Evolutionary conservation across 2,329 filamentous ascomycete genomes (phyloP), one percentile per base, ranked within the genome.

Genomic region (Pseudomassariella vexata): DNA sequence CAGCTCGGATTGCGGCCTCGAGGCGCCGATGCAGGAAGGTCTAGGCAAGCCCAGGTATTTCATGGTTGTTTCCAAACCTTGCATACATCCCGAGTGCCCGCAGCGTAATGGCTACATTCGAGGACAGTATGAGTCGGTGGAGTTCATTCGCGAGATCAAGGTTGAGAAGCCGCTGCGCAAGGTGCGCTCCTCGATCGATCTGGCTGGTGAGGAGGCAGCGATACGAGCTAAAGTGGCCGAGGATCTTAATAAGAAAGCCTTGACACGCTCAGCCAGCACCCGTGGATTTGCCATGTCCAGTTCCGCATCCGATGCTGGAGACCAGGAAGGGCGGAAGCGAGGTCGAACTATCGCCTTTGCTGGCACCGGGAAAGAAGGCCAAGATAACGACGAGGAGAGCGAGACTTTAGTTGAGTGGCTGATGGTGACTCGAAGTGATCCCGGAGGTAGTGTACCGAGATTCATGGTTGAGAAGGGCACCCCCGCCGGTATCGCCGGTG

Each of bases 401-500:
- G 52, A 62, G n/a, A 64, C 57, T 18, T 58, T 65, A 17, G 54
- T 95, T 2, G 88, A 95, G 56, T 95, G 88, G 88, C 74, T 92
- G 39, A 95, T 95, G 88, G 77, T 94, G 12, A 94, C 87, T 2
- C 72, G 88, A 29, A 90, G 84, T 53, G 87, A 95, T 47, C 87
- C 88, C 3, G 88, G 88, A 9, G 88, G 88, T 32, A 90, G 79
- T 37, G 88, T 95, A 12, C 88, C 88, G 1, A 74, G 85, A 10
- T 94, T 92, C 60, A 80, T 95, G 71, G 85, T 94, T n/a, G 88
- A 94, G 49, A 79, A 85, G 52, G 85, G 84, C 19, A 94, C 88
- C 0, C 88, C 88, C 0, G 77, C 72, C 9, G 85, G 85, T 21
- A 92, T 95, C 46, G 73, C 86, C 17, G 69, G 69, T 24, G 88